Evolutionary conservation across 2,329 filamentous ascomycete species (phyloP).

Genomic region (Coleophoma eucalyptorum): DNA sequence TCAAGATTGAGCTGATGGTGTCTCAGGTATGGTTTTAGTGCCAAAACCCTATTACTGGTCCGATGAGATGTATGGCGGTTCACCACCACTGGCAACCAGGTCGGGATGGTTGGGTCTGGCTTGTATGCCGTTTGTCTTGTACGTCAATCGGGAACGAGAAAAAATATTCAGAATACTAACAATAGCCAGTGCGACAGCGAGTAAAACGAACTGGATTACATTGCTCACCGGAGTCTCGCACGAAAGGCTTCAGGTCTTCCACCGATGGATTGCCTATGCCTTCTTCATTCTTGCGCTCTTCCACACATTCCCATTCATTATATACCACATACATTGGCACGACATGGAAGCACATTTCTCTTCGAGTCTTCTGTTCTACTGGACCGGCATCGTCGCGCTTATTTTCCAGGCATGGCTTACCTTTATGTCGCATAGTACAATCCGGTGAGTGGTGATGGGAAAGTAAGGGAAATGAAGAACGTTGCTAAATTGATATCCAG

Average conservation of each 20-base stretch:
- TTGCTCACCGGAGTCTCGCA: conserved; percentile 62
- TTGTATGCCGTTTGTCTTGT: conserved; percentile 59
- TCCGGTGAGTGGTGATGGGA: conserved; percentile 35
- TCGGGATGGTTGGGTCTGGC: conserved; percentile 64
- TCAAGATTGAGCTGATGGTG: conserved; percentile 1
- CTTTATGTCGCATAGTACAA: conserved; percentile 44
- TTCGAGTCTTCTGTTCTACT: conserved; percentile 39
- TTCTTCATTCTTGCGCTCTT: conserved; percentile 56
- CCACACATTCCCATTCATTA: conserved; percentile 59
- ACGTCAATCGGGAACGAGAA: conserved; percentile 5
- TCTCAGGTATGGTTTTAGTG: conserved; percentile 39
- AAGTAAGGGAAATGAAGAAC: not conserved
- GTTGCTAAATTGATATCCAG: conserved; percentile 26
- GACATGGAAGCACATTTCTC: conserved; percentile 44
- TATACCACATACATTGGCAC: conserved; percentile 43
- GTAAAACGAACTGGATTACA: conserved; percentile 52
- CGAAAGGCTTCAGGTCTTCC: conserved; percentile 61
- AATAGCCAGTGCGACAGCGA: conserved; percentile 8
- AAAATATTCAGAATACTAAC: conserved; percentile 1
- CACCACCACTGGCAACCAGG: conserved; percentile 57
- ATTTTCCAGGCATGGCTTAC: conserved; percentile 51
- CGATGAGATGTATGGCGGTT: conserved; percentile 41
- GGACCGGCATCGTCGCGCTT: conserved; percentile 52
- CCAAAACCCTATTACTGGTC: conserved; percentile 55
- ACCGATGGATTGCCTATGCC: conserved; percentile 63